Evolutionary conservation across 2,329 filamentous ascomycete genomes (phyloP).

Genomic region (Aspergillus brasiliensis): DNA sequence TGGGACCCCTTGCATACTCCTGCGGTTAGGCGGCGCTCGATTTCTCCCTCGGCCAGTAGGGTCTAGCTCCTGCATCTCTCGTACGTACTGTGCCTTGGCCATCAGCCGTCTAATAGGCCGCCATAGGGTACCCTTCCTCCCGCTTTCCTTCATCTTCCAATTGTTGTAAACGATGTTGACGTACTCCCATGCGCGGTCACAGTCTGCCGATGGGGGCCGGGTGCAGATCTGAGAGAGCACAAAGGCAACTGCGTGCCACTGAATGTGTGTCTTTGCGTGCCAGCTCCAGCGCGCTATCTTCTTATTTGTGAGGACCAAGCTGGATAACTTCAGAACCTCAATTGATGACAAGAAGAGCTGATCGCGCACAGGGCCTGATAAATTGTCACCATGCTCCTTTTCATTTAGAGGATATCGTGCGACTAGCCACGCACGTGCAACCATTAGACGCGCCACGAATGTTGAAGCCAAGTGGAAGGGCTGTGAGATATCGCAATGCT

Average conservation of each 20-base stretch:
- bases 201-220: constrained; percentile 56
- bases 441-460: constrained; percentile 18
- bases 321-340: constrained; percentile 69
- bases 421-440: constrained; percentile 22
- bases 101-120: constrained; percentile 14
- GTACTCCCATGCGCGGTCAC: constrained; percentile 60
- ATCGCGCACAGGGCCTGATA: constrained; percentile 9
- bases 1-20: neutral
- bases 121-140: constrained; percentile 11
- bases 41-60: neutral
- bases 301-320: constrained; percentile 63
- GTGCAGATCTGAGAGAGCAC: constrained; percentile 62
- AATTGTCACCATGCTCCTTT: neutral
- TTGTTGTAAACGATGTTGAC: constrained; percentile 45
- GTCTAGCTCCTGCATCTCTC: constrained; percentile 9
- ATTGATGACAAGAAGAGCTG: constrained; percentile 66
- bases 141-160: constrained; percentile 15
- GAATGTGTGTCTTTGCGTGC: constrained; percentile 63
- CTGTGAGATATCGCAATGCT: constrained; percentile 15
- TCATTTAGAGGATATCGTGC: constrained; percentile 14
- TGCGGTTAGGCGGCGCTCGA: neutral
- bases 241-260: constrained; percentile 65
- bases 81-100: constrained; percentile 14
- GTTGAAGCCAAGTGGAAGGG: constrained; percentile 17
- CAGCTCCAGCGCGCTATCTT: constrained; percentile 62